Conservation (phyloP, 192 early-diverging fungal species). For the Linnemannia exigua region DNA sequence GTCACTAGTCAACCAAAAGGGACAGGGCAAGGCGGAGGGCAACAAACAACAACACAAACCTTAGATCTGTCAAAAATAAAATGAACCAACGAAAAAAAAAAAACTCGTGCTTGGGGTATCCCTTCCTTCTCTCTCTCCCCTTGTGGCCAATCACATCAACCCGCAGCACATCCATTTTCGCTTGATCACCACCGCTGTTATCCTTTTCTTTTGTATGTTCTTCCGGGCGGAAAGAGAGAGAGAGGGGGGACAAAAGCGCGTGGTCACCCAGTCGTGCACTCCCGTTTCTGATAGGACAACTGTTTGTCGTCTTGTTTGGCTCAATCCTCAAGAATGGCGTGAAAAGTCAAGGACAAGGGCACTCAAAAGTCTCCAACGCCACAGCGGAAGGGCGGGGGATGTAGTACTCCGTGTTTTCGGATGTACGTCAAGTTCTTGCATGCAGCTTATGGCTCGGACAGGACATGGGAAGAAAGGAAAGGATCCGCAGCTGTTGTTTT, state of each 20-base stretch:
- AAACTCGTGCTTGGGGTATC: neutral
- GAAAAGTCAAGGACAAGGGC: too few species aligned
- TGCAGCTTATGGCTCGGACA: too few species aligned
- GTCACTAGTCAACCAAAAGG: neutral
- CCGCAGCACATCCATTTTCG: conserved; percentile 1
- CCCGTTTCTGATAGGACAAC: neutral
- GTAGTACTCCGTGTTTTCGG: neutral
- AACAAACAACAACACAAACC: neutral
- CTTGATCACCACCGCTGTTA: neutral
- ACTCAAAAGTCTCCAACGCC: too few species aligned
- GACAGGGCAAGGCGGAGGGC: too few species aligned
- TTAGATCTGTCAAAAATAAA: neutral
- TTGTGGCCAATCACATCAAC: neutral
- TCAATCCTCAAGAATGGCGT: too few species aligned
- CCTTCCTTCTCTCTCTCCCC: neutral
- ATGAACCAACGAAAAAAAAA: neutral
- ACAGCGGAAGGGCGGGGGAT: too few species aligned
- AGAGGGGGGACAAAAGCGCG: neutral
- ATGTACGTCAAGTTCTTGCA: too few species aligned
- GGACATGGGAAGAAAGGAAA: too few species aligned
- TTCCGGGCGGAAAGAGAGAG: too few species aligned
- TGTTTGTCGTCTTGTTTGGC: neutral
- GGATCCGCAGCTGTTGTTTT: too few species aligned
- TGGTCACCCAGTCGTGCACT: neutral
- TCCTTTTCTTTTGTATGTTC: neutral